Conservation (phyloP, 164 flowering plant species). For the Paratinospora sagittata region DNA sequence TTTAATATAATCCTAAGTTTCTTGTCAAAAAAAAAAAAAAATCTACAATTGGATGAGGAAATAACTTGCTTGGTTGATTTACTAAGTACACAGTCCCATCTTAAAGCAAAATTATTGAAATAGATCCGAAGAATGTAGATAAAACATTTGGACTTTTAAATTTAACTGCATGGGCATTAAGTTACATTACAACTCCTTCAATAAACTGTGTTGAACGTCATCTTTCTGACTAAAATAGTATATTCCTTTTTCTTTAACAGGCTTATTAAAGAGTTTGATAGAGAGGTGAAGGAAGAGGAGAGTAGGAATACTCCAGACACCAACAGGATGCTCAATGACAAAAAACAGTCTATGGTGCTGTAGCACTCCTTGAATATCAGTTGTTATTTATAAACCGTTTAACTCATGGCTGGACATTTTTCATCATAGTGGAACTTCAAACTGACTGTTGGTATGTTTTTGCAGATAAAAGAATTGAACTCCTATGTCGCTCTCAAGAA, state of each 20-base stretch:
- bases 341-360: constrained; percentile 69
- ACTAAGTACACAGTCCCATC: too few relatives aligned
- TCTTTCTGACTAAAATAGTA: neutral
- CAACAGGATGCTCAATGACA: constrained; percentile 63
- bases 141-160: too few relatives aligned
- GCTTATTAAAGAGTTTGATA: constrained; percentile 80
- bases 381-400: neutral
- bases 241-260: constrained; percentile 27
- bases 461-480: constrained; percentile 90
- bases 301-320: constrained; percentile 41
- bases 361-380: neutral
- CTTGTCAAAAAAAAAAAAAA: too few relatives aligned
- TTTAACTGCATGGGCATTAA: too few relatives aligned
- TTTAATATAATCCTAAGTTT: too few relatives aligned
- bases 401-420: neutral
- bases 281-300: constrained; percentile 60
- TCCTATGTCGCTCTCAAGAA: constrained; percentile 86
- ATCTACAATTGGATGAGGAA: too few relatives aligned
- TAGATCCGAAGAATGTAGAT: too few relatives aligned
- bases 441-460: neutral
- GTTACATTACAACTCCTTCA: neutral
- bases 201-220: neutral
- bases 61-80: too few relatives aligned
- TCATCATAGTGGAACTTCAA: neutral
- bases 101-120: too few relatives aligned